These are phyloP conservation scores for Beauveria brongniartii DNA, from an alignment of 2,329 filamentous ascomycete genomes.

Conservation along the genomic window DNA sequence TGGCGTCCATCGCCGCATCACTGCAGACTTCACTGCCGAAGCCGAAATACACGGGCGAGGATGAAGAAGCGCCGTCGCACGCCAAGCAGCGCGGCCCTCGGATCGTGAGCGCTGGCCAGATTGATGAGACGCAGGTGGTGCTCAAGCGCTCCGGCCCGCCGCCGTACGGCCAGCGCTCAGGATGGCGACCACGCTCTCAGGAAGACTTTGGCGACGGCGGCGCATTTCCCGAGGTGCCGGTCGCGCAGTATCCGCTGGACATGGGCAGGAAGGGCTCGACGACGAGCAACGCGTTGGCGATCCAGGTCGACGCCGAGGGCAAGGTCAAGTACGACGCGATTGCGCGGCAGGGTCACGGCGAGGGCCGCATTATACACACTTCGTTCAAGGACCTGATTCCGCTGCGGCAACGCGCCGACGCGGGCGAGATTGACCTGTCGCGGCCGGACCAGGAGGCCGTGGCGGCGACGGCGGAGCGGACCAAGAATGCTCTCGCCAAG, in stretches of 20 bases:
- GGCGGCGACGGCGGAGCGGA: constrained; percentile 74
- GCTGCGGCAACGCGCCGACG: constrained; percentile 82
- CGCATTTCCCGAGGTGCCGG: constrained; percentile 86
- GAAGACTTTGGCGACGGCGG: constrained; percentile 96
- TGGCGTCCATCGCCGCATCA: constrained; percentile 62
- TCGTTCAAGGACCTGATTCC: constrained; percentile 97
- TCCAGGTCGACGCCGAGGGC: constrained; percentile 84
- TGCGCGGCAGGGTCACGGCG: constrained; percentile 77
- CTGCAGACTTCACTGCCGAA: constrained; percentile 77
- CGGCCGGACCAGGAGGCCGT: constrained; percentile 81
- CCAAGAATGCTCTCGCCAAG: constrained; percentile 73
- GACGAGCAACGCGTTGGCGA: constrained; percentile 78
- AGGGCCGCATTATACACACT: constrained; percentile 79
- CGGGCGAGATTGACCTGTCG: constrained; percentile 81
- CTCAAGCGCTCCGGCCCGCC: constrained; percentile 78
- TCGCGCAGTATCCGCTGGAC: constrained; percentile 91
- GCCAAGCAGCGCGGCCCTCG: constrained; percentile 71
- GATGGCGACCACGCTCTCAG: constrained; percentile 81
- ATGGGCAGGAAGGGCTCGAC: constrained; percentile 76
- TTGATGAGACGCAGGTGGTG: constrained; percentile 81
- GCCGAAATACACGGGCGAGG: constrained; percentile 83
- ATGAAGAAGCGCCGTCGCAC: constrained; percentile 68
- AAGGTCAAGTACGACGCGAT: constrained; percentile 97
- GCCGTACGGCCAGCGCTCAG: constrained; percentile 74
- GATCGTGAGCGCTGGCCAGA: constrained; percentile 69